Conservation (phyloP, 2,329 filamentous ascomycete genomes). For the Cladophialophora chaetospira region DNA sequence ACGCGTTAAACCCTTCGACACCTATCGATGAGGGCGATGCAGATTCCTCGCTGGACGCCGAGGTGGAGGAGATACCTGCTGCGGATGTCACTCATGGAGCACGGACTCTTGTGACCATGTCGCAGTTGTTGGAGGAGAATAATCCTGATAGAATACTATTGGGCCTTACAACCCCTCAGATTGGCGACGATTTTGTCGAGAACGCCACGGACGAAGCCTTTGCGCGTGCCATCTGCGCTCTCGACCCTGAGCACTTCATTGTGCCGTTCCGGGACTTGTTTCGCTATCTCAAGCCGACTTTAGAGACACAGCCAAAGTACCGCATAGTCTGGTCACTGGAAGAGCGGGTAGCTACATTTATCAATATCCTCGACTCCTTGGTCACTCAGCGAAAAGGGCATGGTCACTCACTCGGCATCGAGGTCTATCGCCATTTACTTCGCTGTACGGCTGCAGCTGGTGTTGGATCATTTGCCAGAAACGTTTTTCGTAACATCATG, state of each 20-base stretch:
- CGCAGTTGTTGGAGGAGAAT: constrained; percentile 37
- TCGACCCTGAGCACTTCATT: constrained; percentile 61
- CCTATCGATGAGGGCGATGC: constrained; percentile 5
- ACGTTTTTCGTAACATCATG: constrained; percentile 51
- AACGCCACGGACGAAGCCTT: constrained; percentile 28
- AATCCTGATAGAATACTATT: constrained; percentile 46
- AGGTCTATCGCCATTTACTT: constrained; percentile 57
- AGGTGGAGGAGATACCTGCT: neutral
- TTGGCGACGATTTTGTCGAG: constrained; percentile 28
- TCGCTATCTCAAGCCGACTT: constrained; percentile 52
- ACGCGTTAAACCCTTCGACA: neutral
- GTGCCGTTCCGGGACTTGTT: constrained; percentile 51
- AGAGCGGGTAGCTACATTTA: constrained; percentile 44
- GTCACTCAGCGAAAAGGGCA: constrained; percentile 41
- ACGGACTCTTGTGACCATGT: constrained; percentile 16
- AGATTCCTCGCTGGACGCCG: neutral
- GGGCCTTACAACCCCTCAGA: constrained; percentile 40
- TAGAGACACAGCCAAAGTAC: constrained; percentile 35
- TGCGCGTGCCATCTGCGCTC: constrained; percentile 54
- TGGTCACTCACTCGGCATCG: constrained; percentile 44
- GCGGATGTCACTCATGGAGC: neutral
- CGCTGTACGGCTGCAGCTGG: constrained; percentile 53
- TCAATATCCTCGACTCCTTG: constrained; percentile 42
- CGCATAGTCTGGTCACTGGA: constrained; percentile 44
- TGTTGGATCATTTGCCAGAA: constrained; percentile 45